phyloP scores from a whole-genome alignment of 305 asterid species.

The Fraxinus sp. region DNA sequence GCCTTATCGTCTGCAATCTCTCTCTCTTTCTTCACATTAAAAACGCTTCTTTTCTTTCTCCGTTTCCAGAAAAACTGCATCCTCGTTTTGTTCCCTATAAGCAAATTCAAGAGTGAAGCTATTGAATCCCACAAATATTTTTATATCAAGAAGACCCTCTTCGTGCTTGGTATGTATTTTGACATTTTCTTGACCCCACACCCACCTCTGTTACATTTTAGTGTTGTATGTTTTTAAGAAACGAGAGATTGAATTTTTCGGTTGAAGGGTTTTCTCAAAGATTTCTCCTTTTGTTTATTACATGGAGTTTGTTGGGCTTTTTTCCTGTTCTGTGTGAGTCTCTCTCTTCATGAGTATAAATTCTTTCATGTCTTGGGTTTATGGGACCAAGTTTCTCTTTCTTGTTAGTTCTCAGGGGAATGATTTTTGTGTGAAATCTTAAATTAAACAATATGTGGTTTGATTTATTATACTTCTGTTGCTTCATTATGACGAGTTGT shows the following conservation, averaged over 20 bases:
- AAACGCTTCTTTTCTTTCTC: background rate
- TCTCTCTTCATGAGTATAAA: background rate
- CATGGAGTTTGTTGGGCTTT: background rate
- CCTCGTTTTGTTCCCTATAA: background rate
- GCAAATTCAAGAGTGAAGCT: background rate
- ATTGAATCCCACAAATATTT: background rate
- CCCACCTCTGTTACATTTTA: background rate
- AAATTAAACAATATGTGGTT: background rate
- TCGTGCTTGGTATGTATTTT: constrained; percentile 22
- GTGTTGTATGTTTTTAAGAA: background rate
- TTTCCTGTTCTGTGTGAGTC: background rate
- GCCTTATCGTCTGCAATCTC: background rate
- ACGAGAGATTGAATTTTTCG: background rate
- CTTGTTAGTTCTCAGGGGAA: background rate
- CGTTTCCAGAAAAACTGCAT: background rate
- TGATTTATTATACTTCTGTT: background rate
- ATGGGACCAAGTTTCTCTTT: constrained; percentile 10
- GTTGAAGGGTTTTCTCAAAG: background rate
- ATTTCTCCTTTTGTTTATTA: background rate
- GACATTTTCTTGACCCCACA: background rate
- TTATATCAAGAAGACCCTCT: constrained; percentile 3
- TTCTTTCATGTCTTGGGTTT: background rate
- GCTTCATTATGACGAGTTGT: background rate
- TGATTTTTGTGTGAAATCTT: background rate
- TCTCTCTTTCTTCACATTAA: background rate